phyloP scores from a whole-genome alignment of 1,139 yeast species.

The Geotrichum europaeum region DNA sequence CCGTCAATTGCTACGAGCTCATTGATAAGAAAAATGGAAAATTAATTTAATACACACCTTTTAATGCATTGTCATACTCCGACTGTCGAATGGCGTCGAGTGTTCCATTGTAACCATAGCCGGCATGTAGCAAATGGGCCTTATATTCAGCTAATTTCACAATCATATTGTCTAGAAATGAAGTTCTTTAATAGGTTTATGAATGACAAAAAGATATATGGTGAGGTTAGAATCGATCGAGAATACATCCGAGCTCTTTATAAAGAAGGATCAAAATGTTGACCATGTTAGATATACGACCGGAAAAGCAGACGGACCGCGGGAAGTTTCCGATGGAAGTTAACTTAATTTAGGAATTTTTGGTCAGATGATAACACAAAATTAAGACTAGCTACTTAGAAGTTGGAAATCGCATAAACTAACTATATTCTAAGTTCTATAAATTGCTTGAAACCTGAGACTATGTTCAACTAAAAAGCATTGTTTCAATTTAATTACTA shows the following conservation, averaged over 20 bases:
- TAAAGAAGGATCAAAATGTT: neutral
- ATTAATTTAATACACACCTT: neutral
- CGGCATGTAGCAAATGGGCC: neutral
- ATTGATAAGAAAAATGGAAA: too few species aligned
- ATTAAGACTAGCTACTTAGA: too few species aligned
- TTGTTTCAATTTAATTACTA: too few species aligned
- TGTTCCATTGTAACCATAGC: conserved; percentile 6
- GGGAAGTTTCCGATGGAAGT: neutral
- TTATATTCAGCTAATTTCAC: neutral
- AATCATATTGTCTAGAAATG: neutral
- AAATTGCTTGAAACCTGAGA: too few species aligned
- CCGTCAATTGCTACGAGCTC: too few species aligned
- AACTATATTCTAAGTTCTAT: too few species aligned
- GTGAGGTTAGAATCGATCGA: neutral
- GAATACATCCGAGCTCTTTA: neutral
- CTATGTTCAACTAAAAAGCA: too few species aligned
- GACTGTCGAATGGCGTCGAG: conserved; percentile 1
- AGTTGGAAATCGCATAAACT: too few species aligned
- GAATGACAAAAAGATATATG: neutral
- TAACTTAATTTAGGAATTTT: too few species aligned
- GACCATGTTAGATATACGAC: neutral
- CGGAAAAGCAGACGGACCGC: neutral
- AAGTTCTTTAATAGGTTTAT: neutral
- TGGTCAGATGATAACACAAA: too few species aligned
- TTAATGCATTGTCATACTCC: conserved; percentile 2